These are phyloP conservation scores for Helotiales sp. DNA, from an alignment of 2,329 filamentous ascomycete genomes.

Conservation along the genomic window DNA sequence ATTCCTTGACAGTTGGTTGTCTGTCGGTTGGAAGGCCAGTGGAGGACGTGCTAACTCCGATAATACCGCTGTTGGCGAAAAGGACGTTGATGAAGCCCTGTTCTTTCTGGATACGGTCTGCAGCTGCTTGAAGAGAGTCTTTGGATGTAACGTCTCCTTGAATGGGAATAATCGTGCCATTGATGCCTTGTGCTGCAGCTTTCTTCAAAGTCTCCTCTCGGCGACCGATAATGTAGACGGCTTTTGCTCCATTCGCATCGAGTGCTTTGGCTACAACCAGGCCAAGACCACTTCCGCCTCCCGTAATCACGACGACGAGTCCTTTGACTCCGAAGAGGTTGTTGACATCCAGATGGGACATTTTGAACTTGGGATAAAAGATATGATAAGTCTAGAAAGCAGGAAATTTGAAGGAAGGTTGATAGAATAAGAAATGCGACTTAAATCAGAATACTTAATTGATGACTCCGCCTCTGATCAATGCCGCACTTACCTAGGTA, in stretches of 20 bases:
- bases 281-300: slow-evolving; percentile 63
- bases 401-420: too few species aligned
- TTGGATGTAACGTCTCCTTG: slow-evolving; percentile 66
- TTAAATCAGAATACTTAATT: background rate
- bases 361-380: background rate
- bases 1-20: slow-evolving; percentile 54
- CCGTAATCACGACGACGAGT: slow-evolving; percentile 62
- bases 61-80: slow-evolving; percentile 63
- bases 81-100: slow-evolving; percentile 66
- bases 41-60: slow-evolving; percentile 43
- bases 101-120: slow-evolving; percentile 57
- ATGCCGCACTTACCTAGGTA: too few species aligned
- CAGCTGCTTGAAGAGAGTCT: slow-evolving; percentile 60
- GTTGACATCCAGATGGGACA: slow-evolving; percentile 17
- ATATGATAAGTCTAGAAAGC: too few species aligned
- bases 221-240: slow-evolving; percentile 61
- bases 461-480: background rate
- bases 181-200: slow-evolving; percentile 46
- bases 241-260: slow-evolving; percentile 57
- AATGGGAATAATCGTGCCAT: slow-evolving; percentile 34
- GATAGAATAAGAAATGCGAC: background rate
- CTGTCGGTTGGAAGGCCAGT: slow-evolving; percentile 39
- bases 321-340: slow-evolving; percentile 61
- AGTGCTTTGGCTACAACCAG: slow-evolving; percentile 61
- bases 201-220: slow-evolving; percentile 53